phyloP scores from a whole-genome alignment of 345 rosid genomes.

The Ailanthus altissimus region DNA sequence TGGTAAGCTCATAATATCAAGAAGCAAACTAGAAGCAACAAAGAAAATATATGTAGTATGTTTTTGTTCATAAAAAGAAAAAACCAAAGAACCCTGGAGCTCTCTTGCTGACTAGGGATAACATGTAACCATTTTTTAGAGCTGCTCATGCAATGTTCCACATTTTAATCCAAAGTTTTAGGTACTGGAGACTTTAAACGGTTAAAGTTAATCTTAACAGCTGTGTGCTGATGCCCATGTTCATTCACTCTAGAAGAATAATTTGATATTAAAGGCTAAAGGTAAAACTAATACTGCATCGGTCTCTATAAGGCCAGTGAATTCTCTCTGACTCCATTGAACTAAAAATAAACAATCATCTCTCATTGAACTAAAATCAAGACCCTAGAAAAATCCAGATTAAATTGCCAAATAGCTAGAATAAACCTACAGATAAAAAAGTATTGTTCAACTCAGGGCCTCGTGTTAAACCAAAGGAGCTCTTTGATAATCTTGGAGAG shows the following conservation, averaged over 20 bases:
- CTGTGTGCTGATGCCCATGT: background rate
- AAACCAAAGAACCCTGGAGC: background rate
- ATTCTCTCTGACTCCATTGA: background rate
- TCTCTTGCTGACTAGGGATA: background rate
- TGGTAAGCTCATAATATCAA: background rate
- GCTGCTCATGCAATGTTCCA: background rate
- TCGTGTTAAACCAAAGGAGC: background rate
- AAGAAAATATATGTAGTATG: background rate
- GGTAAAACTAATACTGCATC: background rate
- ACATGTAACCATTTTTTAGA: background rate
- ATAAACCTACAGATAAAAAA: background rate
- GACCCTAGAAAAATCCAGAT: background rate
- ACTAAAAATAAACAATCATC: background rate
- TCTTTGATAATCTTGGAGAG: background rate
- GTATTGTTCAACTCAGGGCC: conserved; percentile 1
- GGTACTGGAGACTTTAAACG: background rate
- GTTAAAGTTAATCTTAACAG: background rate
- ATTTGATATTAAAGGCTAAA: background rate
- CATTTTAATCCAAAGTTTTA: background rate
- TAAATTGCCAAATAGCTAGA: background rate
- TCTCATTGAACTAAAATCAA: background rate
- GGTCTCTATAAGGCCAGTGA: background rate
- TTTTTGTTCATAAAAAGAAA: conserved; percentile 6
- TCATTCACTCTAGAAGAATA: background rate
- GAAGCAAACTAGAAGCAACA: background rate